Conservation (phyloP, 2,329 filamentous ascomycete species). For the Stagonosporopsis vannaccii region DNA sequence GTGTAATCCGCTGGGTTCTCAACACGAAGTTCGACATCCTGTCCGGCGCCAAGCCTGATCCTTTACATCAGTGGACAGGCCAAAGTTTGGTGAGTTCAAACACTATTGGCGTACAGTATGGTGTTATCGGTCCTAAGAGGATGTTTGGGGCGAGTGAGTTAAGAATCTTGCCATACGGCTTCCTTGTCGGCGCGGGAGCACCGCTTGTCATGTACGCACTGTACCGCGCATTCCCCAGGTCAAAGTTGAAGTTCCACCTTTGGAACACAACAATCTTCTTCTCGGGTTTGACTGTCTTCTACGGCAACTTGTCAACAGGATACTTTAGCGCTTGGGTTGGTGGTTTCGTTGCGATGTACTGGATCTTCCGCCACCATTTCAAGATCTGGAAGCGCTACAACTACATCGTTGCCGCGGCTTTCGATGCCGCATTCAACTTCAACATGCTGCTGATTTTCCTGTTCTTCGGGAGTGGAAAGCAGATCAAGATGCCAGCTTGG, state of each 20-base stretch:
- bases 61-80: conserved; percentile 68
- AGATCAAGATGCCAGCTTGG: conserved; percentile 68
- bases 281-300: conserved; percentile 62
- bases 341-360: conserved; percentile 68
- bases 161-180: conserved; percentile 60
- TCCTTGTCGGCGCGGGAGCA: conserved; percentile 58
- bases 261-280: conserved; percentile 70
- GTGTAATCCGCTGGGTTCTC: conserved; percentile 66
- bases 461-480: conserved; percentile 64
- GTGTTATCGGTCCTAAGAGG: conserved; percentile 62
- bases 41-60: conserved; percentile 59
- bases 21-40: conserved; percentile 64
- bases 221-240: conserved; percentile 61
- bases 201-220: conserved; percentile 60
- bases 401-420: conserved; percentile 67
- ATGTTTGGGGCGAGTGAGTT: conserved; percentile 61
- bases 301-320: conserved; percentile 68
- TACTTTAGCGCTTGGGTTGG: conserved; percentile 64
- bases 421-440: conserved; percentile 69
- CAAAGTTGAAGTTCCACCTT: conserved; percentile 63
- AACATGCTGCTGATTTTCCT: conserved; percentile 69
- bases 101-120: conserved; percentile 66
- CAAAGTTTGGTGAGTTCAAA: conserved; percentile 61
- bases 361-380: conserved; percentile 63
- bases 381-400: conserved; percentile 67